Conservation (phyloP, 2,329 filamentous ascomycete genomes). For the Alternaria triticina region DNA sequence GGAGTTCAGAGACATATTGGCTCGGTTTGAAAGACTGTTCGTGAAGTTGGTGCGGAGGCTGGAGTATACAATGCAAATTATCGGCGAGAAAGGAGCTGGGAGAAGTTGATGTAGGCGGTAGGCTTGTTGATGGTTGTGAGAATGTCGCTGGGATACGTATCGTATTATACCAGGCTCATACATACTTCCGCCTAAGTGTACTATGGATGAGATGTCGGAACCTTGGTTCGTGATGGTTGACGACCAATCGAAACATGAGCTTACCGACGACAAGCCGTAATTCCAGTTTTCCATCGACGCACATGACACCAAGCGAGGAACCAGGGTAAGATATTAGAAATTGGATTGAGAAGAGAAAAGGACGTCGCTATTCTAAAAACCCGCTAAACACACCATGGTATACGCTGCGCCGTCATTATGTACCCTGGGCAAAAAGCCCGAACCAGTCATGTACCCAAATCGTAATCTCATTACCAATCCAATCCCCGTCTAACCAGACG, state of each 20-base stretch:
- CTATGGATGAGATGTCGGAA: not conserved
- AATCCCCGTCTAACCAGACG: too few relatives aligned
- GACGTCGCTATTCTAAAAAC: not conserved
- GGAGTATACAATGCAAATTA: not conserved
- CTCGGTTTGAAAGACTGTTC: too few relatives aligned
- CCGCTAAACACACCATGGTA: not conserved
- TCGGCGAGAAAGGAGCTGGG: not conserved
- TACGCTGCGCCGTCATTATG: conserved; percentile 4
- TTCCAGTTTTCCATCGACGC: not conserved
- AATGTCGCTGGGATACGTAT: not conserved
- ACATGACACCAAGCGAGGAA: not conserved
- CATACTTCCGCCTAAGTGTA: not conserved
- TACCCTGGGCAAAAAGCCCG: not conserved
- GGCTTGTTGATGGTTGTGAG: not conserved
- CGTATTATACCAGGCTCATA: not conserved
- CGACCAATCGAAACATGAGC: not conserved
- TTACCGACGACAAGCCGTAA: not conserved
- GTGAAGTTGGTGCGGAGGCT: not conserved
- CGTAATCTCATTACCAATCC: conserved; percentile 9
- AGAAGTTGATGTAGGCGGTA: not conserved
- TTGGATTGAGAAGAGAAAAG: not conserved
- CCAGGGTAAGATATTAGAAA: not conserved
- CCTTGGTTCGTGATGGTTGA: not conserved
- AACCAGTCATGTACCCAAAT: not conserved
- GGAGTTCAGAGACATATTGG: not conserved